Conservation (phyloP, 331 rosid genomes). For the Cydonia oblonga region DNA sequence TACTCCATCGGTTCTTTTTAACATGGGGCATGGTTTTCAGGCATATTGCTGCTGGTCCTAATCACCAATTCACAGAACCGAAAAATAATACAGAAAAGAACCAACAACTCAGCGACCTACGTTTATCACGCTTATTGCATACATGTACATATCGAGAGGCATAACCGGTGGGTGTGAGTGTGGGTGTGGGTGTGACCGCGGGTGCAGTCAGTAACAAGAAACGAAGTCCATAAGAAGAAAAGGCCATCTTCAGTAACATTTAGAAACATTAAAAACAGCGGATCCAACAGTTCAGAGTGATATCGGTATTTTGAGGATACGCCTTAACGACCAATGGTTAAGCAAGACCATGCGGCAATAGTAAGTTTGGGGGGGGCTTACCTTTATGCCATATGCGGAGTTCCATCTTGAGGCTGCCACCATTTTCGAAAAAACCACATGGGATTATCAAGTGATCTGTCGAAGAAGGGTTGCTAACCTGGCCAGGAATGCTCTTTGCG, state of each 20-base stretch:
- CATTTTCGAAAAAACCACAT: constrained; percentile 12
- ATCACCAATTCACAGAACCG: no score
- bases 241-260: background rate
- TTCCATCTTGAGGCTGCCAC: constrained; percentile 24
- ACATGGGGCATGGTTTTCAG: no score
- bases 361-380: background rate
- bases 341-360: background rate
- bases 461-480: constrained; percentile 9
- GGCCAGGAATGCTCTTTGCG: constrained; percentile 22
- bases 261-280: background rate
- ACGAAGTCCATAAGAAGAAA: background rate
- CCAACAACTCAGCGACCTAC: no score
- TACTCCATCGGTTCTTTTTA: no score
- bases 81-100: no score
- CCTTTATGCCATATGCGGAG: constrained; percentile 27
- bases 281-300: background rate
- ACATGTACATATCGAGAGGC: background rate
- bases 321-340: no score
- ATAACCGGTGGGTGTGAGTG: background rate
- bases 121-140: no score
- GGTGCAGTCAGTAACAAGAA: background rate
- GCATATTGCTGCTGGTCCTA: no score
- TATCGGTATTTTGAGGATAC: no score
- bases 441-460: constrained; percentile 39
- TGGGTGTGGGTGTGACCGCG: background rate